Conservation (phyloP, 1,284 basidiomycete species). For the Amylostereum areolatum region DNA sequence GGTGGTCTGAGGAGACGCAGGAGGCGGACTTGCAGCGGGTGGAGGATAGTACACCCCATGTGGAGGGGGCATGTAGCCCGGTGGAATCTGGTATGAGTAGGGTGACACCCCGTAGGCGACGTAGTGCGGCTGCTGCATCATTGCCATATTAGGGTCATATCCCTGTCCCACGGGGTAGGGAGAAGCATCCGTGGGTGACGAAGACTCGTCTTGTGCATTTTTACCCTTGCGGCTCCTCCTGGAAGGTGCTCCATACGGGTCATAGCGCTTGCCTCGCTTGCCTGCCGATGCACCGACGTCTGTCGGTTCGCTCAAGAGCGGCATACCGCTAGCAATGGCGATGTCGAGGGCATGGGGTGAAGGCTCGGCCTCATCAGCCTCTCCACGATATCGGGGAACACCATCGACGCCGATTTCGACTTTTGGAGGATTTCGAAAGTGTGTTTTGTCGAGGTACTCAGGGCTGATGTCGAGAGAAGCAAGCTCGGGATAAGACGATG, state of each 20-base stretch:
- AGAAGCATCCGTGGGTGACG: constrained; percentile 11
- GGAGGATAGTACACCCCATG: not conserved
- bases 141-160: constrained; percentile 11
- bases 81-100: constrained; percentile 5
- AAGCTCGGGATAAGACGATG: constrained; percentile 86
- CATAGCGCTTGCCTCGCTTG: constrained; percentile 48
- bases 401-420: constrained; percentile 83
- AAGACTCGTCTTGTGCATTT: constrained; percentile 8
- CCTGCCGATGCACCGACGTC: constrained; percentile 24
- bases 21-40: not conserved
- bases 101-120: constrained; percentile 12
- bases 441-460: constrained; percentile 85
- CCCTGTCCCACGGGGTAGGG: constrained; percentile 7
- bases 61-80: no score
- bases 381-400: constrained; percentile 72
- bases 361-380: constrained; percentile 60
- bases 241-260: constrained; percentile 35
- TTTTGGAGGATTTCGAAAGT: constrained; percentile 87
- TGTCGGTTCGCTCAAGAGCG: constrained; percentile 44
- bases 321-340: constrained; percentile 44
- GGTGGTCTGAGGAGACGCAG: constrained; percentile 3
- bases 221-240: constrained; percentile 27
- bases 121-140: constrained; percentile 12
- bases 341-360: constrained; percentile 42
- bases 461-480: constrained; percentile 81